phyloP scores from a whole-genome alignment of 257 asterid species.

The Cynanchum wilfordii region DNA sequence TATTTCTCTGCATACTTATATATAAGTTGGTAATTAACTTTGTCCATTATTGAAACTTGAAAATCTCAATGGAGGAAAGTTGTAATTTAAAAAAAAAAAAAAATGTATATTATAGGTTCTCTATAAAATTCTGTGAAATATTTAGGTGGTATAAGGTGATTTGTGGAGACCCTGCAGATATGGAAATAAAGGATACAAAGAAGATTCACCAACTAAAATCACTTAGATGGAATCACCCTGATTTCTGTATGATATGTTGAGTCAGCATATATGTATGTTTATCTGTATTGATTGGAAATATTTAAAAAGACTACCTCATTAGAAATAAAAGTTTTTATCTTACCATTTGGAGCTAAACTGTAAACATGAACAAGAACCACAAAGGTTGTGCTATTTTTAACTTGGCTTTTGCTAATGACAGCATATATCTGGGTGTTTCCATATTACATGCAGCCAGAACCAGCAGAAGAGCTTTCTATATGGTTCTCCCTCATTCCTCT shows the following conservation, averaged over 20 bases:
- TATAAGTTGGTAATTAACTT: not conserved
- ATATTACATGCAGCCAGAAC: conserved; percentile 16
- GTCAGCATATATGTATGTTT: not conserved
- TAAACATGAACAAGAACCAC: not conserved
- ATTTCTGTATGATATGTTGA: not conserved
- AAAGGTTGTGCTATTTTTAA: not conserved
- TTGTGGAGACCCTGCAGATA: not conserved
- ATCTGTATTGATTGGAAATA: not conserved
- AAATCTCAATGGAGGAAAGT: not conserved
- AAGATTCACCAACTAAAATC: not conserved
- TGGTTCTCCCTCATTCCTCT: conserved; percentile 7
- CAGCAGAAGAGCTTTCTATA: not conserved
- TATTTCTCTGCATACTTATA: not conserved
- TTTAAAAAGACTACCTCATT: not conserved
- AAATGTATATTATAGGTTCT: too few species aligned
- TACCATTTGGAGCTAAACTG: not conserved
- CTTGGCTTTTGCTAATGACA: not conserved
- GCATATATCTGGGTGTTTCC: conserved; percentile 5
- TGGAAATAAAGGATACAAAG: not conserved
- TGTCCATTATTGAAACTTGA: not conserved
- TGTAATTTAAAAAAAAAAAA: not conserved
- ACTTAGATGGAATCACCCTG: not conserved
- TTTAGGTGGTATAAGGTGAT: not conserved
- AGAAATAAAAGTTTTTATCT: not conserved
- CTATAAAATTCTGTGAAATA: not conserved